Percentiles rank a stretch among this genome's conserved stretches.
These are phyloP conservation scores for Paxillus rubicundulus DNA, from an alignment of 768 basidiomycete species.

Conservation along the genomic window DNA sequence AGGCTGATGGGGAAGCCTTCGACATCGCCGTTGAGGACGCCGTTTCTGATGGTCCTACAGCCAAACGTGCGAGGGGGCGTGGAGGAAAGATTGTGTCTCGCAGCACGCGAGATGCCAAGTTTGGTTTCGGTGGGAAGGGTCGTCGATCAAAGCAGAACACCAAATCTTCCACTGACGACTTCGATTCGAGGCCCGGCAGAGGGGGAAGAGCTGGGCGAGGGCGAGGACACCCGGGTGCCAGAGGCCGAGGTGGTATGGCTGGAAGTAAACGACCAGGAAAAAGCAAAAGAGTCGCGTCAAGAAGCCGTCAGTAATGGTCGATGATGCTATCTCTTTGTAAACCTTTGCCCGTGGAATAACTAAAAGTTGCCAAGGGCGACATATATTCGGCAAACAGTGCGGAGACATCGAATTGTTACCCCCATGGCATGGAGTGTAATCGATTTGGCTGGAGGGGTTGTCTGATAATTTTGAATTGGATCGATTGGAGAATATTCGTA, in stretches of 20 bases:
- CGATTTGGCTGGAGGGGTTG: no score
- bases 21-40: slow-evolving; percentile 92
- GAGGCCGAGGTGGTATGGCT: slow-evolving; percentile 33
- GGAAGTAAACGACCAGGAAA: slow-evolving; percentile 58
- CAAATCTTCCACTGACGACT: slow-evolving; percentile 74
- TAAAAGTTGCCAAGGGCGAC: background rate
- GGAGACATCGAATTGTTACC: no score
- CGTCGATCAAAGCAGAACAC: slow-evolving; percentile 80
- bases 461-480: no score
- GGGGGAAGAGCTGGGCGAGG: slow-evolving; percentile 24
- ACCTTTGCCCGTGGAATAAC: background rate
- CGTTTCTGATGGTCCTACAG: slow-evolving; percentile 64
- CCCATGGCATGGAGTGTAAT: no score
- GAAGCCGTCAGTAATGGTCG: slow-evolving; percentile 29
- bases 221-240: slow-evolving; percentile 21
- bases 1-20: slow-evolving; percentile 60
- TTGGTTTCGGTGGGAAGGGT: slow-evolving; percentile 72
- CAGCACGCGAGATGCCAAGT: slow-evolving; percentile 71
- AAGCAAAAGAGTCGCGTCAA: slow-evolving; percentile 48
- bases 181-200: slow-evolving; percentile 43
- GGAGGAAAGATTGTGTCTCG: slow-evolving; percentile 47
- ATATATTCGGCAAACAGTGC: background rate
- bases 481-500: no score
- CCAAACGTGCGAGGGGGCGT: slow-evolving; percentile 46
- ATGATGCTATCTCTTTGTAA: slow-evolving; percentile 6